These are phyloP conservation scores for Porphyra umbilicalis DNA, from an alignment of 31 red algal species.

Conservation along the genomic window DNA sequence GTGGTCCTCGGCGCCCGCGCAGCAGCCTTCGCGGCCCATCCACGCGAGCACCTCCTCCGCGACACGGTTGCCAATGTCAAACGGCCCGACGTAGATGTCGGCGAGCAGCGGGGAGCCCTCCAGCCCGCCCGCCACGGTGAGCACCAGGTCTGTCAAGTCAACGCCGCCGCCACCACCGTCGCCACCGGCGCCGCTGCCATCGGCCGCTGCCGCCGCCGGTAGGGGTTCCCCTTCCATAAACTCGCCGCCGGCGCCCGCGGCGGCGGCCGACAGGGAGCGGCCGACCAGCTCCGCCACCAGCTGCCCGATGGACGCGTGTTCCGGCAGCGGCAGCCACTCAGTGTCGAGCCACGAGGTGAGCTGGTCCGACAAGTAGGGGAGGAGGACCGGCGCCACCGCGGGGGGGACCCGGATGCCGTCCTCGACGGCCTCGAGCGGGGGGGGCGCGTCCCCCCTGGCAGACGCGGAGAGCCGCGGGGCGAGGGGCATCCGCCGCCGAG, in stretches of 20 bases:
- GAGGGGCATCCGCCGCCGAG: neutral
- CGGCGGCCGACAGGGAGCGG: neutral
- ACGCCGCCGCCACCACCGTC: neutral
- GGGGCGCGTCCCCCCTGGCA: neutral
- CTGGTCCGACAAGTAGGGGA: neutral
- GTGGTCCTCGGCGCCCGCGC: neutral
- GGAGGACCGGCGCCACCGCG: neutral
- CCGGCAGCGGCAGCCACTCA: neutral
- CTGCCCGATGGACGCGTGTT: neutral
- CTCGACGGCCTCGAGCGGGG: neutral
- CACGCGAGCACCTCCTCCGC: neutral
- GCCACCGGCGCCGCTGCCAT: neutral
- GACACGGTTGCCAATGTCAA: neutral
- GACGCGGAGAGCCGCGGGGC: neutral
- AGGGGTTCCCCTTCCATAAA: neutral
- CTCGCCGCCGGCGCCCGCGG: neutral
- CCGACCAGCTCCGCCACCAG: neutral
- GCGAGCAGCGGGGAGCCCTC: neutral
- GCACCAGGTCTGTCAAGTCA: neutral
- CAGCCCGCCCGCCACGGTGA: neutral
- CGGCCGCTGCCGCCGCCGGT: neutral
- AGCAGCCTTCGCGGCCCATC: slow-evolving; percentile 1
- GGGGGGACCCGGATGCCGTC: neutral
- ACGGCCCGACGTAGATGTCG: neutral
- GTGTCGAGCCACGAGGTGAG: neutral